A percentile compares a stretch with the other conserved stretches of the same genome.
These are phyloP conservation scores for Fimicolochytrium jonesii DNA, from an alignment of 192 early-diverging fungal genomes.

Conservation along the genomic window DNA sequence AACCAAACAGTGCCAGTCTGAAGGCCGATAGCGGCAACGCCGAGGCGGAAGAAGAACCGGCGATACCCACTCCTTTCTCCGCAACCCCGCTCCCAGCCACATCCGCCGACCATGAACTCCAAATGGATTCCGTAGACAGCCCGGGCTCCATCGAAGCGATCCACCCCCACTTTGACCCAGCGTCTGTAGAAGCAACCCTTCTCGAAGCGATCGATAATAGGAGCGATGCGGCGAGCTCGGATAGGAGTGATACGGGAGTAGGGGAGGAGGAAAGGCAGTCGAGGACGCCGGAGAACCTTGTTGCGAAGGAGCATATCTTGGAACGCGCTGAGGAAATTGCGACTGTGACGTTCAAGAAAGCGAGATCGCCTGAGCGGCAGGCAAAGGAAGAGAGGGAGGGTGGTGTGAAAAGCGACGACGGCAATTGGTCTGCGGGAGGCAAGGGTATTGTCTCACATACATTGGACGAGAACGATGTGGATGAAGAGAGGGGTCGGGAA, in stretches of 20 bases:
- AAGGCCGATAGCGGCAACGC: too few relatives aligned
- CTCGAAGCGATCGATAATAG: neutral
- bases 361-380: neutral
- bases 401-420: neutral
- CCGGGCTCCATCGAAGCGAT: neutral
- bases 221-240: too few relatives aligned
- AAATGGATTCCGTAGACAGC: constrained; percentile 8
- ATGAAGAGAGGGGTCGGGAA: too few relatives aligned
- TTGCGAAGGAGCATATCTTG: neutral
- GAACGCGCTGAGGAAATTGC: constrained; percentile 2
- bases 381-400: neutral
- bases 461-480: too few relatives aligned
- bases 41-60: too few relatives aligned
- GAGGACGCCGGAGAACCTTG: neutral
- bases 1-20: too few relatives aligned
- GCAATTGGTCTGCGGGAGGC: neutral
- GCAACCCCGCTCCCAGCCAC: too few relatives aligned
- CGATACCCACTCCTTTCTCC: too few relatives aligned
- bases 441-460: too few relatives aligned
- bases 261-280: neutral
- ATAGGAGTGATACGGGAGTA: too few relatives aligned
- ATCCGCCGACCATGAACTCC: neutral
- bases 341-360: neutral
- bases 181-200: neutral
- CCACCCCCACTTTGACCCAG: neutral